Evolutionary conservation across 2,329 filamentous ascomycete species (phyloP).

Genomic region (Fusarium marasasianum): DNA sequence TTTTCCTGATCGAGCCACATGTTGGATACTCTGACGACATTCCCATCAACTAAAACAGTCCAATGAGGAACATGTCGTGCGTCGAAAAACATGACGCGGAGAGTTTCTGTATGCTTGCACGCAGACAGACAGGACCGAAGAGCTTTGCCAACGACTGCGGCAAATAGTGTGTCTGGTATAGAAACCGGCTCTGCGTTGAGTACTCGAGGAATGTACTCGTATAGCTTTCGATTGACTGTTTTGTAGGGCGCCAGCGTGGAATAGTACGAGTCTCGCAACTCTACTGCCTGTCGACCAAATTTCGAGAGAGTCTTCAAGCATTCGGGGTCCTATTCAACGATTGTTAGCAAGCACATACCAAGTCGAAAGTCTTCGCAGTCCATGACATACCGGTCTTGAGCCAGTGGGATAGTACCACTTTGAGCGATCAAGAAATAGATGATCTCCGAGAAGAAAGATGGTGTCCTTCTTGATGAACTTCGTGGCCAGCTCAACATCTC

Average conservation of each 20-base stretch:
- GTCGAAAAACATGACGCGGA: background rate
- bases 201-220: conserved; percentile 7
- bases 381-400: background rate
- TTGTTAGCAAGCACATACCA: background rate
- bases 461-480: background rate
- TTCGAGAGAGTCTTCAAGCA: background rate
- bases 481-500: conserved; percentile 7
- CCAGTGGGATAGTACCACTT: conserved; percentile 25
- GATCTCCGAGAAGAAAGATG: background rate
- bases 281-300: conserved; percentile 8
- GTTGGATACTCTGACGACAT: conserved; percentile 7
- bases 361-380: background rate
- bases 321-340: background rate
- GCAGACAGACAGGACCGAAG: conserved; percentile 1
- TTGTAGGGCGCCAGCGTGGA: background rate
- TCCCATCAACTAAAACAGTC: background rate
- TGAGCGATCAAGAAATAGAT: conserved; percentile 1
- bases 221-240: background rate
- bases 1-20: background rate
- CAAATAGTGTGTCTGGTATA: background rate
- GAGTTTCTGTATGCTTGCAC: background rate
- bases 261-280: conserved; percentile 18
- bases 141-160: background rate
- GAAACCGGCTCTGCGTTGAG: background rate
- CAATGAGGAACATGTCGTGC: background rate